A percentile compares a stretch with the other conserved stretches of the same genome.
phyloP scores from a whole-genome alignment of 1,139 yeast genomes.

The Groenewaldozyma sp. region DNA sequence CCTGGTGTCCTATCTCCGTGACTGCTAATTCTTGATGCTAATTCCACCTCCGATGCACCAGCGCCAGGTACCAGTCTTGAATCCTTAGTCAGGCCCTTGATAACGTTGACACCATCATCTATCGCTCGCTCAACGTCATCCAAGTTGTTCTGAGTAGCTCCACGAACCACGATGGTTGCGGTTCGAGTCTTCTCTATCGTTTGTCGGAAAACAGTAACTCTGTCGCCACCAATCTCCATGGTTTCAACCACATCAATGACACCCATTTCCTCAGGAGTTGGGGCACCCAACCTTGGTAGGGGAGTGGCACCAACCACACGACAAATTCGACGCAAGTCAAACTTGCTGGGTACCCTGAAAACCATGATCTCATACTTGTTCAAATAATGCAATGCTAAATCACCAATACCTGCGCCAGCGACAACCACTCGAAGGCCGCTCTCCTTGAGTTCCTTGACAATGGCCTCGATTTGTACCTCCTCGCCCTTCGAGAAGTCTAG shows the following conservation, averaged over 20 bases:
- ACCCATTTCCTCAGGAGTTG: constrained; percentile 93
- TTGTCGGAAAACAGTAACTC: constrained; percentile 91
- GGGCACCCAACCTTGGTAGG: constrained; percentile 89
- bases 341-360: constrained; percentile 84
- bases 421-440: constrained; percentile 81
- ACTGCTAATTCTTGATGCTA: constrained; percentile 66
- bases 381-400: constrained; percentile 83
- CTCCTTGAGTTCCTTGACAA: constrained; percentile 74
- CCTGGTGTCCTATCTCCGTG: constrained; percentile 95
- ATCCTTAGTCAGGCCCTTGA: constrained; percentile 80
- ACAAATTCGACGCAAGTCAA: constrained; percentile 85
- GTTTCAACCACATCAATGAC: constrained; percentile 80
- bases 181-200: constrained; percentile 50
- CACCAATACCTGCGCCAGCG: constrained; percentile 92
- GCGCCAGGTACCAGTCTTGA: constrained; percentile 86
- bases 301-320: constrained; percentile 98
- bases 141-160: constrained; percentile 91
- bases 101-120: constrained; percentile 91
- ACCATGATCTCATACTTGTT: constrained; percentile 80
- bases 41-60: constrained; percentile 90
- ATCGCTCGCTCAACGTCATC: constrained; percentile 96
- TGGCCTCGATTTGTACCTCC: constrained; percentile 83
- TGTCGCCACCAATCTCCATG: constrained; percentile 92
- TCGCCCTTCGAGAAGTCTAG: constrained; percentile 92
- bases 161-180: constrained; percentile 86